phyloP scores from a whole-genome alignment of 805 yeast genomes.

The Lipomyces sp. region DNA sequence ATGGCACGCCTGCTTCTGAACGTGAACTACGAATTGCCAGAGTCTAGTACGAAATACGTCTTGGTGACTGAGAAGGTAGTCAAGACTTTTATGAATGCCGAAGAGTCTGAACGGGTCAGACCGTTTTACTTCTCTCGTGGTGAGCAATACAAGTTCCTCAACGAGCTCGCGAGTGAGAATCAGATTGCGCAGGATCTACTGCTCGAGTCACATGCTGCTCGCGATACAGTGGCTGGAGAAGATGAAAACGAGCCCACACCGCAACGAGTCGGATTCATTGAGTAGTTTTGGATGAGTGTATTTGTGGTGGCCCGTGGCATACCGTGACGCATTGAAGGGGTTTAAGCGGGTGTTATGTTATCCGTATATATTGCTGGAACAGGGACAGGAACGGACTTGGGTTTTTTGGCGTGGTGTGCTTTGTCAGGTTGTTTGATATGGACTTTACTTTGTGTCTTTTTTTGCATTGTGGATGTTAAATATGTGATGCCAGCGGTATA shows the following conservation, averaged over 20 bases:
- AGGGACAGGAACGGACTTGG: background rate
- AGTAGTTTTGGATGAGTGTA: background rate
- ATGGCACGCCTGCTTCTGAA: constrained; percentile 47
- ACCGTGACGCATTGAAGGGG: background rate
- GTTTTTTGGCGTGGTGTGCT: background rate
- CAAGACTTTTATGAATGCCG: constrained; percentile 22
- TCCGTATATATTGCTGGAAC: background rate
- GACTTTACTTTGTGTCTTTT: background rate
- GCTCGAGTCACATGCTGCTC: background rate
- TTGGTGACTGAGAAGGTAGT: constrained; percentile 52
- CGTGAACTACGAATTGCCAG: constrained; percentile 61
- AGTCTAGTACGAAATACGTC: constrained; percentile 58
- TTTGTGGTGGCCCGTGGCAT: background rate
- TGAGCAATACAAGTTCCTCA: constrained; percentile 25
- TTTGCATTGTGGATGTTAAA: background rate
- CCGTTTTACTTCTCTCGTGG: constrained; percentile 36
- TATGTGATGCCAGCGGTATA: no score
- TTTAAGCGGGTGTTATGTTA: background rate
- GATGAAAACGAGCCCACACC: background rate
- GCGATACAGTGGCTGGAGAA: background rate
- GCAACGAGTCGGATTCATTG: background rate
- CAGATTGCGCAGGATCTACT: background rate
- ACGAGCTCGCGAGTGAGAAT: constrained; percentile 27
- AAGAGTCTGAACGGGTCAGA: constrained; percentile 28
- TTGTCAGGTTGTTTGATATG: background rate